Base-by-base conservation (phyloP, 148 eudicot species). In the Camellia lanceoleosa region DNA sequence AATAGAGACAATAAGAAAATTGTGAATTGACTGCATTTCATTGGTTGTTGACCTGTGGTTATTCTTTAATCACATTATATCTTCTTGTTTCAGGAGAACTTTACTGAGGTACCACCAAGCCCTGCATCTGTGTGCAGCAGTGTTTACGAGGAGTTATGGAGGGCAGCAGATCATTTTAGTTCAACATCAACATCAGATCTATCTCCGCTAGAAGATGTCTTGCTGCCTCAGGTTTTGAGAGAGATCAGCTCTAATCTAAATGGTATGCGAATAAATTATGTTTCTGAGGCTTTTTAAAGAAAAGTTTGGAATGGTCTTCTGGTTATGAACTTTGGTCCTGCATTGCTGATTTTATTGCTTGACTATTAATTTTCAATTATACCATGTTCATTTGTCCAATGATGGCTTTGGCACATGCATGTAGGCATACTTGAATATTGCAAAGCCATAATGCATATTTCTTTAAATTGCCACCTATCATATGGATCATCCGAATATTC, bases 21-120 rank as follows among this genome's bases (percentile, higher is more conserved):
- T 64, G 19, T 51, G 5, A 18, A 63, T 49, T 63, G 13, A 46
- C 18, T 71, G 2, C 41, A 13, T 71, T 44, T 71, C 73, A 23
- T 54, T 67, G 16, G 46, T n/a, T 78, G 51, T 30, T 44, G 10
- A 64, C 43, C 16, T 64, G n/a, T 78, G 14, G 6, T 87, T 63
- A 23, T 23, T 23, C 23, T 23, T 23, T 23, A 23, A 23, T 23
- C 23, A 23, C 23, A 23, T 23, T 23, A 23, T 23, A 23, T 23
- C 23, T 23, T 23, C 0, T 23, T 23, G 73, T 86, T 77, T 12
- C 61, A 96, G 99, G 99, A 93, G 75, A 93, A 93, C 81, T 89
- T 83, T 71, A 93, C 98, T 51, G 98, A 96, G 88, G 98, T 96
- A 71, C 99, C 99, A 61, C 98, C 98, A 61, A 96, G 99, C 87